These are phyloP conservation scores for Blastocystis sp. DNA, from an alignment of 352 stramenopile genomes.

Conservation along the genomic window DNA sequence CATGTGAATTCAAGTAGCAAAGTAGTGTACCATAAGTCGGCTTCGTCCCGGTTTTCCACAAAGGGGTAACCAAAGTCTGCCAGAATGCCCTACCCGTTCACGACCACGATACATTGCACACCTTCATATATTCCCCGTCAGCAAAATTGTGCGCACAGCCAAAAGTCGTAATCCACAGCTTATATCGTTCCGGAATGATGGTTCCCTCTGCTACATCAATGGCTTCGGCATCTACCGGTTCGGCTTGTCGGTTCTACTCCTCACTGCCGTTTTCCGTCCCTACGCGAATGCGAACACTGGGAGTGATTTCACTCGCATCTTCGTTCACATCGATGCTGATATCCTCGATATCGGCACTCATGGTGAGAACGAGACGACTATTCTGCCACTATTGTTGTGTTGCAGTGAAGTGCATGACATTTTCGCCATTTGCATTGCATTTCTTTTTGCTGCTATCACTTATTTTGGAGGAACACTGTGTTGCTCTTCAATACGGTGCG, in stretches of 20 bases:
- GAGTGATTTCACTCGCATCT: background rate
- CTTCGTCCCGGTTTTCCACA: slow-evolving; percentile 81
- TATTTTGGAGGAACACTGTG: too few relatives aligned
- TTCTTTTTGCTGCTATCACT: background rate
- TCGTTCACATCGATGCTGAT: background rate
- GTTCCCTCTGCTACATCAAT: background rate
- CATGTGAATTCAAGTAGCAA: background rate
- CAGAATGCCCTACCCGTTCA: slow-evolving; percentile 80
- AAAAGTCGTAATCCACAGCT: slow-evolving; percentile 85
- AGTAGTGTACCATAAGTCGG: slow-evolving; percentile 79
- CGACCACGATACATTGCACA: background rate
- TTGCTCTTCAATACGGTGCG: background rate
- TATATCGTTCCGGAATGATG: slow-evolving; percentile 64
- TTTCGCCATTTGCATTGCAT: background rate
- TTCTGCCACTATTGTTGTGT: background rate
- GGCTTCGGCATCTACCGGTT: background rate
- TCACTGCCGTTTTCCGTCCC: background rate
- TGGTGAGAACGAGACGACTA: background rate
- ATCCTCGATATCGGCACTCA: slow-evolving; percentile 59
- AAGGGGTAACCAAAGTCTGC: slow-evolving; percentile 87
- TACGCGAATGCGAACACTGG: background rate
- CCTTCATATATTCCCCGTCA: slow-evolving; percentile 90
- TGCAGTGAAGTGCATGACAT: background rate
- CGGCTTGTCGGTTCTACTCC: background rate
- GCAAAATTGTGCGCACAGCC: slow-evolving; percentile 90